Base-by-base conservation (phyloP, 768 basidiomycete species). In the Brasilioporus rufonigricans region DNA sequence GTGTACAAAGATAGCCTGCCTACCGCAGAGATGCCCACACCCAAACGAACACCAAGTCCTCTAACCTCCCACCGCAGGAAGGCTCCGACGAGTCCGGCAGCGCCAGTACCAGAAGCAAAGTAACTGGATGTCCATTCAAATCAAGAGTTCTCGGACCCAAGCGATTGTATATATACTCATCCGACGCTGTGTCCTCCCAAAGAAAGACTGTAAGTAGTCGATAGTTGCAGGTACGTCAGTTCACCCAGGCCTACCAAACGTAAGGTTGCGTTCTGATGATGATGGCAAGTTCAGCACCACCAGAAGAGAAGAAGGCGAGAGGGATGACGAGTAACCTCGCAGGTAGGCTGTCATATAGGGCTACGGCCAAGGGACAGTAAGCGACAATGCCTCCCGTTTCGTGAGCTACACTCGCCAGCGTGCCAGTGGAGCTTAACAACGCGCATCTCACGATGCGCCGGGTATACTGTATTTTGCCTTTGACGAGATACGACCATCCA, bases 11-110 rank as follows among this genome's bases (percentile, higher is more conserved):
- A 19, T 19, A 14, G 27, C 5, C 11, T 19, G 67, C 88, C 35
- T 65, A 92, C 92, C 14, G 91, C 81, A 11, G 91, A 93, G 21
- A 96, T 64, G 2, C 91, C 90, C 23, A 98, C 84, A 1, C 94
- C 97, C 12, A 76, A 63, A 41, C 84, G 80, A 6, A 99, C 92
- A 21, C 97, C 96, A 0, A 96, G 72, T 2, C 83, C 82, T 19
- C 97, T 78, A 5, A 98, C 74, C 59, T 93, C 79, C 96, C 96
- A 98, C 97, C 97, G 98, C 13, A 97, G 65, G 36, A 89, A 88
- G 0, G 96, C 93, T 8, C 96, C 96, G 1, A 87, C 88, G 1
- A 99, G 81, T 0, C 96, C 96, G 0, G 96, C 96, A 5, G 89
- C 92, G 1, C 96, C 96, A 0, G 96, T 98, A 0, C 96, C 96